Conservation (phyloP, 192 early-diverging fungal species). For the Backusella mclennaniae region DNA sequence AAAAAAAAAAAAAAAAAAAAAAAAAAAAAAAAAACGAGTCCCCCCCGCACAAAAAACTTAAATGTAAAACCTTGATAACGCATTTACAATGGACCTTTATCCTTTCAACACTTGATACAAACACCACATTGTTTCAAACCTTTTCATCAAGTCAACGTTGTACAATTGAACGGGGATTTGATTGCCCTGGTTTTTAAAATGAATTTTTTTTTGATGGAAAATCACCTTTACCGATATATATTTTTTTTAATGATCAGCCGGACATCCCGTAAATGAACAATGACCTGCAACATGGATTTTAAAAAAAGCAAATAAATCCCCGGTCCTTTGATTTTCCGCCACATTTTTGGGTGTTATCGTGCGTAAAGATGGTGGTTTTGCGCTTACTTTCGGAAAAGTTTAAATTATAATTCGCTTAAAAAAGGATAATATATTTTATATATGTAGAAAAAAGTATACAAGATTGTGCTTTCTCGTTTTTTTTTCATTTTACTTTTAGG, state of each 20-base stretch:
- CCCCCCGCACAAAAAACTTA: neutral
- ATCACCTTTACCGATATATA: neutral
- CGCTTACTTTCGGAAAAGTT: neutral
- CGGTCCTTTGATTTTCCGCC: constrained; percentile 3
- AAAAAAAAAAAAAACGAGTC: neutral
- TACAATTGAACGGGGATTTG: constrained; percentile 5
- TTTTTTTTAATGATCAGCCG: neutral
- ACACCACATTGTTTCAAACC: neutral
- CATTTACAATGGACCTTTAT: neutral
- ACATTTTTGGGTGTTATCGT: neutral
- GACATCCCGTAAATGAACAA: neutral
- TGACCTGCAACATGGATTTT: neutral
- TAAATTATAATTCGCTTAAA: neutral
- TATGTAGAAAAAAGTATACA: neutral
- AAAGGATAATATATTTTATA: neutral
- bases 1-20: neutral
- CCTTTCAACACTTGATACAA: neutral
- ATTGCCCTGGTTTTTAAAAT: constrained; percentile 6
- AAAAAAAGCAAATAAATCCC: constrained; percentile 2
- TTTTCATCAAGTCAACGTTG: neutral
- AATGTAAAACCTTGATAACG: neutral
- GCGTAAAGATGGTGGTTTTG: neutral
- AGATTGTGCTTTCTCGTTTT: neutral
- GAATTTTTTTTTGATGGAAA: neutral
- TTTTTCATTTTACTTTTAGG: neutral